Evolutionary conservation across 495 filamentous ascomycete genomes (phyloP).

Genomic region (Penicillium parvum): DNA sequence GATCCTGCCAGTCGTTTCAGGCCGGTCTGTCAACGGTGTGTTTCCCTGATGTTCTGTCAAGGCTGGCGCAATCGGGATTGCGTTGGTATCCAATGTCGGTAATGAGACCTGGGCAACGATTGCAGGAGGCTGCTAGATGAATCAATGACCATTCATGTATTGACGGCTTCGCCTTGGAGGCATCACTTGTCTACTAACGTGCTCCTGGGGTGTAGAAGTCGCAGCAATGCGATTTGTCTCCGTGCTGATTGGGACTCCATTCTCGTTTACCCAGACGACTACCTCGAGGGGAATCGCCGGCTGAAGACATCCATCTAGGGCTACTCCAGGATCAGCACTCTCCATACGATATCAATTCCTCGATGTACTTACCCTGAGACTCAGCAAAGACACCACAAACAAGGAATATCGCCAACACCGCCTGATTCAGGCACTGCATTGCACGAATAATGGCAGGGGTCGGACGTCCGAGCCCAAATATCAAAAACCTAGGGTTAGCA

Average conservation of each 20-base stretch:
- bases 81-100: background rate
- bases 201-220: conserved; percentile 1
- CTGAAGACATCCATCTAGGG: conserved; percentile 8
- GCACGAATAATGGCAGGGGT: conserved; percentile 2
- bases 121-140: background rate
- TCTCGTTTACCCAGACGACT: conserved; percentile 60
- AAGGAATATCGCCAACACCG: conserved; percentile 12
- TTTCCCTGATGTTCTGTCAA: background rate
- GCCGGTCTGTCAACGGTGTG: background rate
- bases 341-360: background rate
- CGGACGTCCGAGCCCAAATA: conserved; percentile 2
- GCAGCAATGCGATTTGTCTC: conserved; percentile 15
- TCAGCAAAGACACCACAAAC: conserved; percentile 11
- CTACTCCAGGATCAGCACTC: background rate
- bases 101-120: background rate
- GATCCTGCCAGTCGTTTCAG: background rate
- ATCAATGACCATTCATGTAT: conserved; percentile 3
- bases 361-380: conserved; percentile 11
- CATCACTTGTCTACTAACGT: conserved; percentile 14
- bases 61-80: background rate
- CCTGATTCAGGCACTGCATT: conserved; percentile 19
- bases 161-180: background rate
- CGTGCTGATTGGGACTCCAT: conserved; percentile 48
- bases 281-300: conserved; percentile 41
- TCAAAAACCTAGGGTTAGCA: conserved; percentile 11